phyloP scores from a whole-genome alignment of 805 yeast species.

The Pichia occidentalis region DNA sequence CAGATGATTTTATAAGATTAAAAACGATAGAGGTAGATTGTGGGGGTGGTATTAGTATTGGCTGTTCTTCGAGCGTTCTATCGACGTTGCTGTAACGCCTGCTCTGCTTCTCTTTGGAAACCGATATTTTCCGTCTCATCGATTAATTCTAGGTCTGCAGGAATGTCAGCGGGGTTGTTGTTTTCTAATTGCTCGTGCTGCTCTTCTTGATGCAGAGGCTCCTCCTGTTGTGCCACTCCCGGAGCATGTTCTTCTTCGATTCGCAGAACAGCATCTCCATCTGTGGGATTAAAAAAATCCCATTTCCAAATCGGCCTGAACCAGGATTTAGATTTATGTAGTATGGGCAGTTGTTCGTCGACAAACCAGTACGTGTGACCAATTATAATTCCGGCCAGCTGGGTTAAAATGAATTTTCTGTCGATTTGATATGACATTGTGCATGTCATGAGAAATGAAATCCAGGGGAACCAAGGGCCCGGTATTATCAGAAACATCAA shows the following conservation, averaged over 20 bases:
- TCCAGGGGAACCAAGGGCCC: slow-evolving; percentile 40
- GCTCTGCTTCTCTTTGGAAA: not conserved
- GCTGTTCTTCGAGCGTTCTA: not conserved
- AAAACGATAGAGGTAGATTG: no score
- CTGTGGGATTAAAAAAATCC: slow-evolving; percentile 10
- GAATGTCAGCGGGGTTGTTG: no score
- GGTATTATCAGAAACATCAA: slow-evolving; percentile 37
- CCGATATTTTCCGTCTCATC: not conserved
- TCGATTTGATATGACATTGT: slow-evolving; percentile 7
- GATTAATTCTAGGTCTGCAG: not conserved
- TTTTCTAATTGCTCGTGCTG: not conserved
- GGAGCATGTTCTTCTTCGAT: not conserved
- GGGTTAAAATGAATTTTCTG: slow-evolving; percentile 11
- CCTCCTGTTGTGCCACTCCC: not conserved
- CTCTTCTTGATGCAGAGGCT: not conserved
- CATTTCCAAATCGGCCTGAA: slow-evolving; percentile 40
- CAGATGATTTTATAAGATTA: no score
- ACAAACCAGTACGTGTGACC: slow-evolving; percentile 39
- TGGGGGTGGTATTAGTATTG: not conserved
- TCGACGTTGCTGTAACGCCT: not conserved
- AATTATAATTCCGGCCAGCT: slow-evolving; percentile 33
- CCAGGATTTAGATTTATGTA: slow-evolving; percentile 29
- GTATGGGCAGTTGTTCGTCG: slow-evolving; percentile 36
- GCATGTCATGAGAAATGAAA: slow-evolving; percentile 23
- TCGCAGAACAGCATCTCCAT: not conserved